Base-by-base conservation (phyloP, 2,329 filamentous ascomycete genomes). In the Colletotrichum destructivum region DNA sequence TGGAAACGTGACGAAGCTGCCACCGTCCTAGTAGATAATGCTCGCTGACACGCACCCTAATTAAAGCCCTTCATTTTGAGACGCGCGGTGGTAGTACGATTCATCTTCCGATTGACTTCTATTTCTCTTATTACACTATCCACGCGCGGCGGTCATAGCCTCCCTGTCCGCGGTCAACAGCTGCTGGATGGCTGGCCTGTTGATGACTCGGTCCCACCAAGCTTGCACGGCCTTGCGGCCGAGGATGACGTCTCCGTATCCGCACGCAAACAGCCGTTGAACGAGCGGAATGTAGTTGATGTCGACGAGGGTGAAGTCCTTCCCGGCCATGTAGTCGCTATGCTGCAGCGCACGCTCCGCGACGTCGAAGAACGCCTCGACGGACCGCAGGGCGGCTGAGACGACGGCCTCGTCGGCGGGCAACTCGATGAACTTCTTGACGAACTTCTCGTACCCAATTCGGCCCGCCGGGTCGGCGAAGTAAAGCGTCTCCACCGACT, bases 261-360 rank as follows among this genome's bases (percentile, higher is more conserved):
- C 83, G 68, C 79, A 80, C 9, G 77, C 81, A 69, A 85, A 81
- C 70, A 86, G 79, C 73, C 82, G 82, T 67, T 81, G 79, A 18
- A 86, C 79, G 71, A 84, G 73, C 6, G 84, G 84, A 75, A 86
- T 83, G 73, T 87, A 86, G 78, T 83, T 84, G 73, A 87, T 84
- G 76, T 87, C 85, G 49, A 78, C 76, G 15, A 86, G 81, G 42
- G 81, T 83, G 73, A 85, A 86, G 13, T 80, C 69, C 5, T 81
- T 76, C 64, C 84, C 84, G 55, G 83, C 84, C 83, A 86, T 85
- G 76, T 84, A 86, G 18, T 81, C 77, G 42, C 76, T 79, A 2
- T 81, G 38, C n/a, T 81, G 78, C 69, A 86, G 77, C 40, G 82
- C 75, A 56, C 75, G 67, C 74, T 85, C 84, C 59, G 80, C 81